Evolutionary conservation across 1,284 basidiomycete species (phyloP).

Genomic region (Ceratobasidium sp.): DNA sequence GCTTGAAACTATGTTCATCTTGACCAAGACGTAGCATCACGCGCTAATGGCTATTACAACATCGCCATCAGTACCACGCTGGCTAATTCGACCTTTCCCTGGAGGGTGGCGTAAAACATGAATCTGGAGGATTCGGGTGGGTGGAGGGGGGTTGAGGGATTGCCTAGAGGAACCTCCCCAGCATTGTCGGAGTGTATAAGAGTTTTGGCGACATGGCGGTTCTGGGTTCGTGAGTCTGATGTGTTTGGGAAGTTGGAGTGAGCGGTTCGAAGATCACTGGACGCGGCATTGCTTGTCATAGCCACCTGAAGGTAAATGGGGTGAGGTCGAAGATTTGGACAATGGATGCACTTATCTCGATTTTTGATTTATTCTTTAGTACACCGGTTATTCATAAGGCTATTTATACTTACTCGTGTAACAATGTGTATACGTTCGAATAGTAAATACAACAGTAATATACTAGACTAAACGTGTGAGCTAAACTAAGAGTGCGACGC

Average conservation of each 20-base stretch:
- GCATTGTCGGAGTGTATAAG: conserved; percentile 58
- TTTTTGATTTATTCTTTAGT: no score
- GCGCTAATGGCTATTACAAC: conserved; percentile 98
- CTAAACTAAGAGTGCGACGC: no score
- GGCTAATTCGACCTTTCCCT: conserved; percentile 99
- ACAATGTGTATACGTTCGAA: no score
- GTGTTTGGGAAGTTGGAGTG: conserved; percentile 37
- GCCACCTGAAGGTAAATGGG: neutral
- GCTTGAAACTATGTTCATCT: conserved; percentile 50
- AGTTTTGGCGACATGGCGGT: conserved; percentile 80
- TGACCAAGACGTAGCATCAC: conserved; percentile 55
- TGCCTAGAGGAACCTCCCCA: no score
- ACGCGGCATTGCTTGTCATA: conserved; percentile 15
- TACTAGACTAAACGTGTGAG: no score
- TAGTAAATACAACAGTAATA: no score
- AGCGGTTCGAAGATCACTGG: neutral
- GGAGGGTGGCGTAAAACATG: conserved; percentile 86
- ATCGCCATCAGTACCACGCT: conserved; percentile 99
- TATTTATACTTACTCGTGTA: no score
- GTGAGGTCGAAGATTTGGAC: no score
- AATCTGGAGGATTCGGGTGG: no score
- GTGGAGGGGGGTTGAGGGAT: no score
- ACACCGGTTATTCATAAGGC: no score
- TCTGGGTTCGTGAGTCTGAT: conserved; percentile 50
- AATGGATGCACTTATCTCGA: no score